Evolutionary conservation across 192 early-diverging fungal genomes (phyloP).

Genomic region (Linnemannia elongata): DNA sequence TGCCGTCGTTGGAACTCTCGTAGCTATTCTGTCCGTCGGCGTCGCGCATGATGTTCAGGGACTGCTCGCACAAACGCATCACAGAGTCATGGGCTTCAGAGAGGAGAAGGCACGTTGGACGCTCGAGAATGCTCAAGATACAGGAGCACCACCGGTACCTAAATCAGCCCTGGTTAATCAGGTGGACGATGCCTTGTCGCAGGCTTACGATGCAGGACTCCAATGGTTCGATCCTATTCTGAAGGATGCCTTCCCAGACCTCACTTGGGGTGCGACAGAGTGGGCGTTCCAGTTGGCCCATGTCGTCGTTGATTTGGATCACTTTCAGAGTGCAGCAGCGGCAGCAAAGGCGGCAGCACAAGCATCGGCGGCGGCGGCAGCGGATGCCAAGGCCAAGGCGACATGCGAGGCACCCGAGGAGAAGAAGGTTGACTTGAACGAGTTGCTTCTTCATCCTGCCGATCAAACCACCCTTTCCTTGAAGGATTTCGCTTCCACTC

Average conservation of each 20-base stretch:
- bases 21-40: constrained; percentile 30
- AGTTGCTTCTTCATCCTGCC: constrained; percentile 1
- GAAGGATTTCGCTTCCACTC: neutral
- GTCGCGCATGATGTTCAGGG: constrained; percentile 52
- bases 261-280: constrained; percentile 38
- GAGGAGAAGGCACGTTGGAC: constrained; percentile 4
- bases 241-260: constrained; percentile 42
- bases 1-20: constrained; percentile 12
- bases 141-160: neutral
- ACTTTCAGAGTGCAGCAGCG: neutral
- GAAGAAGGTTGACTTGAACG: constrained; percentile 1
- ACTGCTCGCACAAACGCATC: constrained; percentile 38
- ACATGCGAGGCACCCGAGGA: neutral
- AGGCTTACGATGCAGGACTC: constrained; percentile 41
- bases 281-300: constrained; percentile 42
- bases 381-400: constrained; percentile 1
- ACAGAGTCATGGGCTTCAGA: constrained; percentile 18
- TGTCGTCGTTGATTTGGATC: constrained; percentile 30
- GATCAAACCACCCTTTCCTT: constrained; percentile 1
- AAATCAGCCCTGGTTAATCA: constrained; percentile 7
- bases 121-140: neutral
- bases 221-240: constrained; percentile 49
- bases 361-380: neutral
- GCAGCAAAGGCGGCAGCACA: neutral
- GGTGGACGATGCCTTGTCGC: constrained; percentile 18